phyloP scores from a whole-genome alignment of 2,329 filamentous ascomycete genomes.

The Sodiomyces alkalinus region DNA sequence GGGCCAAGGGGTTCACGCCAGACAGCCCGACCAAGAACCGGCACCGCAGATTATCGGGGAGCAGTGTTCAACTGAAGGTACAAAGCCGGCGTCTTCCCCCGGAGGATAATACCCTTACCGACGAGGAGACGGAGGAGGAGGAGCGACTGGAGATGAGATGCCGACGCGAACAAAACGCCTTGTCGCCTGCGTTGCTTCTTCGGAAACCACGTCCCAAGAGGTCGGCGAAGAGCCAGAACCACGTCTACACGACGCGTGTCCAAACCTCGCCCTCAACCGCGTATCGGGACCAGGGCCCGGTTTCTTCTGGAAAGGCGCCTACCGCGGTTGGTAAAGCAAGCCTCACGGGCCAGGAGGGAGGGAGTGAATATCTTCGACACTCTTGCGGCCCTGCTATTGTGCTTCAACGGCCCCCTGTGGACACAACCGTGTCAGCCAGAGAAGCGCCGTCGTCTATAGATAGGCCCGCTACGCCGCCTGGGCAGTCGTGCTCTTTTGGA shows the following conservation, averaged over 20 bases:
- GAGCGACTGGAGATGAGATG: constrained; percentile 26
- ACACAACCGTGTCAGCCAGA: no score
- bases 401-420: no score
- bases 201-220: constrained; percentile 27
- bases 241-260: constrained; percentile 10
- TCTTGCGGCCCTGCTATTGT: no score
- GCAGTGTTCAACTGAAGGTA: constrained; percentile 26
- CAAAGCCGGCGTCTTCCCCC: constrained; percentile 19
- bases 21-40: constrained; percentile 17
- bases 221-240: constrained; percentile 22
- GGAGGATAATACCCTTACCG: constrained; percentile 24
- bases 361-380: no score
- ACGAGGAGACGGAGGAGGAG: constrained; percentile 28
- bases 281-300: no score
- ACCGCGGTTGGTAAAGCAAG: no score
- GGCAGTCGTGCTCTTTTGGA: constrained; percentile 3
- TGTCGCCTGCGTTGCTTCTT: constrained; percentile 11
- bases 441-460: no score
- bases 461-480: no score
- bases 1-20: constrained; percentile 9
- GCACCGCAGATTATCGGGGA: constrained; percentile 33
- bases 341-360: no score
- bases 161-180: constrained; percentile 13
- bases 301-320: no score
- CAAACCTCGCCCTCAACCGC: constrained; percentile 1